A percentile compares a stretch with the other conserved stretches of the same genome.
phyloP scores from a whole-genome alignment of 805 yeast species.

The Candida easanensis region DNA sequence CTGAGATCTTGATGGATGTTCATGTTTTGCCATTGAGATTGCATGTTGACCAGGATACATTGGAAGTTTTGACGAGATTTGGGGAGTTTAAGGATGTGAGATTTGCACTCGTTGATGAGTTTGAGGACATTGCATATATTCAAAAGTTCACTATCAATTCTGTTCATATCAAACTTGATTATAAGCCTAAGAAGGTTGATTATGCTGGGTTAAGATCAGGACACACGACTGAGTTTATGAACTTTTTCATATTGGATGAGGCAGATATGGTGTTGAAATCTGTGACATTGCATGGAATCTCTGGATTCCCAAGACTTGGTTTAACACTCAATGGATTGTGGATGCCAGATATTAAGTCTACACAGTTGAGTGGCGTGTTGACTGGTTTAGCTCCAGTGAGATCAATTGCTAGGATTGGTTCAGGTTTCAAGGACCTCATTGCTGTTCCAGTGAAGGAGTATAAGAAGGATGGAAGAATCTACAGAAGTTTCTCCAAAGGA shows the following conservation, averaged over 20 bases:
- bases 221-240: constrained; percentile 80
- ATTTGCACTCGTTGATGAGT: constrained; percentile 55
- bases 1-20: constrained; percentile 58
- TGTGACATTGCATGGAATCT: constrained; percentile 66
- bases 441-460: constrained; percentile 75
- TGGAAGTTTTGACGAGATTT: constrained; percentile 79
- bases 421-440: constrained; percentile 72
- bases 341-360: constrained; percentile 84
- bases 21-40: constrained; percentile 71
- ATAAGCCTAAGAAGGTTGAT: constrained; percentile 87
- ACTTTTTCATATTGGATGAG: constrained; percentile 85
- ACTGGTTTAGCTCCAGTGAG: constrained; percentile 83
- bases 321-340: constrained; percentile 61
- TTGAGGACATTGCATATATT: constrained; percentile 64
- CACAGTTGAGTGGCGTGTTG: constrained; percentile 76
- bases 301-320: constrained; percentile 67
- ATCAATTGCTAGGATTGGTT: constrained; percentile 72
- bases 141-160: constrained; percentile 64
- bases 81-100: constrained; percentile 74
- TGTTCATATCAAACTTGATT: constrained; percentile 69
- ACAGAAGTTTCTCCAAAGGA: constrained; percentile 73
- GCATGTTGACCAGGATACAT: constrained; percentile 90
- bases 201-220: constrained; percentile 85
- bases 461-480: constrained; percentile 64
- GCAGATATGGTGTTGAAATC: constrained; percentile 66